Evolutionary conservation across 192 early-diverging fungal species (phyloP), one percentile per base, ranked within the genome.

Genomic region (Entophlyctis luteolus): DNA sequence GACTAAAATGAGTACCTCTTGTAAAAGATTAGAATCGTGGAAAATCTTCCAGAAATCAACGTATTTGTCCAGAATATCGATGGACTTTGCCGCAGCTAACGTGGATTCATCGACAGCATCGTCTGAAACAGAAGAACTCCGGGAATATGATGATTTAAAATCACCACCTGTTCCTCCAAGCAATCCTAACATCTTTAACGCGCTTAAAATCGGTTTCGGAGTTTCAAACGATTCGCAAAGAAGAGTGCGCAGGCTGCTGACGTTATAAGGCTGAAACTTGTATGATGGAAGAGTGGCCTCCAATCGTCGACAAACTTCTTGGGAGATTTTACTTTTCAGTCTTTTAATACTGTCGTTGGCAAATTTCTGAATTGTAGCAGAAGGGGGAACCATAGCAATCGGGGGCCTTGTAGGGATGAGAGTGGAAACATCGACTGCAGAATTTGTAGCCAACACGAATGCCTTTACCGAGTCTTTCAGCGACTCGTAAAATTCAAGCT

Each of bases 141-240:
- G n/a, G n/a, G 42, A 45, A 20, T 12, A 45, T 45, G 42, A 0
- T 16, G 42, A 20, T 12, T 12, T 16, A 20, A 20, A 16, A 20
- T 5, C 22, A 6, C 22, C 10, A 6, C 22, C 20, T 20, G 27
- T 18, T 29, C 36, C 54, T 55, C 8, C 28, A 5, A 55, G 6
- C 54, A 55, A 35, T 22, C 54, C 54, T 16, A 55, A 34, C 54
- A 55, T 55, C 28, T 33, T 55, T 6, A 55, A 55, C 8, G 54
- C 20, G 10, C 25, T 6, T 35, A 55, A 4, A 22, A 55, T 18
- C 8, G 54, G 54, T 29, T 18, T 22, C 0, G 54, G 54, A 20
- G 54, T 55, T 33, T 27, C 31, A 22, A 29, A 55, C 10, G 25
- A 35, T 12, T 35, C 20, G 32, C 54, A 55, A 6, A 55, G 32